phyloP scores from a whole-genome alignment of 2,329 filamentous ascomycete genomes.

The Fusarium pilosicola region DNA sequence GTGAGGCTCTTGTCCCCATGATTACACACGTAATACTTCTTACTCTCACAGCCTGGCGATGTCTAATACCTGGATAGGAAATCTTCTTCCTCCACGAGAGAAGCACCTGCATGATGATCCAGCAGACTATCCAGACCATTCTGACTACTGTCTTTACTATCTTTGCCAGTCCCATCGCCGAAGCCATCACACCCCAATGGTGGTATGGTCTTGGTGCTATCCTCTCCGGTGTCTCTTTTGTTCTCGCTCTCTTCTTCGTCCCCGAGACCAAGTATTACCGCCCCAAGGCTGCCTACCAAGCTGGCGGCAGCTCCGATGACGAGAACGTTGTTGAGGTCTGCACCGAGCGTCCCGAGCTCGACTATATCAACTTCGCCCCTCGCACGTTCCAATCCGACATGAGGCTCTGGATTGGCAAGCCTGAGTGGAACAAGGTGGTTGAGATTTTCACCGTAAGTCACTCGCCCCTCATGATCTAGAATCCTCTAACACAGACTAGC shows the following conservation, averaged over 20 bases:
- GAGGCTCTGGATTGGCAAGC: conserved; percentile 35
- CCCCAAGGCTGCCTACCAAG: conserved; percentile 8
- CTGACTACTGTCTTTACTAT: conserved; percentile 21
- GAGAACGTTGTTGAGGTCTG: conserved; percentile 12
- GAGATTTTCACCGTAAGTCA: conserved; percentile 22
- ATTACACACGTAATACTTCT: conserved; percentile 5
- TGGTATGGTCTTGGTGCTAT: conserved; percentile 17
- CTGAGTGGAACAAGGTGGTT: conserved; percentile 24
- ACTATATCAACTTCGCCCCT: conserved; percentile 31
- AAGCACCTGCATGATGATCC: conserved; percentile 34
- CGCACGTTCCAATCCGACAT: conserved; percentile 36
- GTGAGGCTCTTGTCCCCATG: conserved; percentile 27
- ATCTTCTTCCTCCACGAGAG: conserved; percentile 38
- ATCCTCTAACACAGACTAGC: conserved; percentile 5
- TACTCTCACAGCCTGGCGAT: rapidly evolving
- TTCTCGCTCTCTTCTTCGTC: conserved; percentile 15
- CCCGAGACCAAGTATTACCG: conserved; percentile 18
- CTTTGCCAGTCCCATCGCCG: conserved; percentile 14
- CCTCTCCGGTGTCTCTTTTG: conserved; percentile 1
- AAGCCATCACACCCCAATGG: conserved; percentile 11
- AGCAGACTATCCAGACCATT: conserved; percentile 36
- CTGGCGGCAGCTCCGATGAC: conserved; percentile 1
- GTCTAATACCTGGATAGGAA: conserved; percentile 10
- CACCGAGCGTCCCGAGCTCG: conserved; percentile 29
- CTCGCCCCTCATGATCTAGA: neutral